Percentiles rank a stretch among this genome's conserved stretches.
Conservation (phyloP, 73 alveolate species). For the Paramecium sonneborni region DNA sequence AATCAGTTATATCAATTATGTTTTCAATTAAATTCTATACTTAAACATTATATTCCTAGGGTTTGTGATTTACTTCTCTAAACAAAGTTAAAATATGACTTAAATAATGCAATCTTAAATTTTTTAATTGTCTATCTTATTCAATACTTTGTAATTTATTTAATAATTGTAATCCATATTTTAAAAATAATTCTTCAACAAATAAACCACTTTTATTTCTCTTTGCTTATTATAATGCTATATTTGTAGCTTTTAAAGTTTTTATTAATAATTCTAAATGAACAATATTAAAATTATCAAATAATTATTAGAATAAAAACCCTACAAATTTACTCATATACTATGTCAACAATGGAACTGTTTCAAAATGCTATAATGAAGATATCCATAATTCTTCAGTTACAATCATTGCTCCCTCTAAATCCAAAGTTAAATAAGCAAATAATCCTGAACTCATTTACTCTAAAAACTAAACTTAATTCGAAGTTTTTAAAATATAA, state of each 20-base stretch:
- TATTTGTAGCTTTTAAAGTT: conserved; percentile 7
- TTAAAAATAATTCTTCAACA: conserved; percentile 2
- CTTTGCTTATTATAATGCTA: background rate
- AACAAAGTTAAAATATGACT: conserved; percentile 21
- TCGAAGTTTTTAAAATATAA: background rate
- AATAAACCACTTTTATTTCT: background rate
- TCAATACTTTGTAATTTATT: background rate
- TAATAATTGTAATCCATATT: conserved; percentile 15
- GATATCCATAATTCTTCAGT: conserved; percentile 30
- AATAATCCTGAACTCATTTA: conserved; percentile 30
- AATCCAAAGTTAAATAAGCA: conserved; percentile 12
- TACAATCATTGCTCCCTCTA: conserved; percentile 1
- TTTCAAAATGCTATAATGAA: background rate
- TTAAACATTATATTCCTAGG: background rate
- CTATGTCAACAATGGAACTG: background rate
- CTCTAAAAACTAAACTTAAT: background rate
- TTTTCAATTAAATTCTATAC: background rate
- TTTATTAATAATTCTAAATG: background rate
- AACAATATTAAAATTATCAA: background rate
- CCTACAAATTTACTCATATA: conserved; percentile 29
- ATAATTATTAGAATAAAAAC: background rate
- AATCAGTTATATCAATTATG: conserved; percentile 19
- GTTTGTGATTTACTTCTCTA: conserved; percentile 28
- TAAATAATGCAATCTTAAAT: background rate
- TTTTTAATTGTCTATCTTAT: conserved; percentile 2